Percentiles rank a stretch among this genome's conserved stretches.
These are phyloP conservation scores for Exophiala spinifera DNA, from an alignment of 2,329 filamentous ascomycete genomes.

Conservation along the genomic window DNA sequence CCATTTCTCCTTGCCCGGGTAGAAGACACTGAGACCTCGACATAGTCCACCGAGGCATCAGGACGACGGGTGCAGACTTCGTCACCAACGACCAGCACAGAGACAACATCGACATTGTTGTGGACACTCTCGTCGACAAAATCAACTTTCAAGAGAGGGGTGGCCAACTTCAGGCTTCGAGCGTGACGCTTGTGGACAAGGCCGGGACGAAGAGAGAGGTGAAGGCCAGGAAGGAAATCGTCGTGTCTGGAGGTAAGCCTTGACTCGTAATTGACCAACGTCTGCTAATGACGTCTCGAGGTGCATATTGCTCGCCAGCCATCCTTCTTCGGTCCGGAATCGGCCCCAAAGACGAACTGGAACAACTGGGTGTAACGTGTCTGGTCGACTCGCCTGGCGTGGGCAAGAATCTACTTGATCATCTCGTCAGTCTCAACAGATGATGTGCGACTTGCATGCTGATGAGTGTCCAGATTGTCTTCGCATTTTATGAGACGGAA, in stretches of 20 bases:
- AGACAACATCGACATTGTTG: constrained; percentile 50
- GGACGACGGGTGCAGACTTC: constrained; percentile 56
- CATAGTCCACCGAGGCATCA: constrained; percentile 48
- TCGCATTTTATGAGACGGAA: constrained; percentile 60
- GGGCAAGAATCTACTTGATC: constrained; percentile 54
- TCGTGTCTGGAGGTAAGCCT: constrained; percentile 35
- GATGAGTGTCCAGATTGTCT: constrained; percentile 43
- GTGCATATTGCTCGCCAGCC: constrained; percentile 51
- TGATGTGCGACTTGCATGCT: constrained; percentile 27
- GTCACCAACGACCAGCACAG: constrained; percentile 43
- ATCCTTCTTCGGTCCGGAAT: constrained; percentile 56
- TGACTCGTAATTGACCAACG: too few species aligned
- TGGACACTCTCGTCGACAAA: constrained; percentile 52
- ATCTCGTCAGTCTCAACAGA: constrained; percentile 40
- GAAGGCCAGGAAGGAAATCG: constrained; percentile 43
- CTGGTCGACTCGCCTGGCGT: constrained; percentile 50
- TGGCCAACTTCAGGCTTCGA: constrained; percentile 28
- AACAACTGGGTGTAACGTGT: constrained; percentile 43
- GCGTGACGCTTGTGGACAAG: constrained; percentile 44
- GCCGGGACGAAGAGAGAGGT: constrained; percentile 40
- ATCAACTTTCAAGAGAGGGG: constrained; percentile 43
- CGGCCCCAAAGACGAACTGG: constrained; percentile 45
- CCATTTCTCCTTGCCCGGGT: too few species aligned
- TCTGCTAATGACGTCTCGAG: constrained; percentile 26
- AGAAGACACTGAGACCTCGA: constrained; percentile 1